phyloP scores from a whole-genome alignment of 305 asterid species.

The Ilex paraguariensis region DNA sequence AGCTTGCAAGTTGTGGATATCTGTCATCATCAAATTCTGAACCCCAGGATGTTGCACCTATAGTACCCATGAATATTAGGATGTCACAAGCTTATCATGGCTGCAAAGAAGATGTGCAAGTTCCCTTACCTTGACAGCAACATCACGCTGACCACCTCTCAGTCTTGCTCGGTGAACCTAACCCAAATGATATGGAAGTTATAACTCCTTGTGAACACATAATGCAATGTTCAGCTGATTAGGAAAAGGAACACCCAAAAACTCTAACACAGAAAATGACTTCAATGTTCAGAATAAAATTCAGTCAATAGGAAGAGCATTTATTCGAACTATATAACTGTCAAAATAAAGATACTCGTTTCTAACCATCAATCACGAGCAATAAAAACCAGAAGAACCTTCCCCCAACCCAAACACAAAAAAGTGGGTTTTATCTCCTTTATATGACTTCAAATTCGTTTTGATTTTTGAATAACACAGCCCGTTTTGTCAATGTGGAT shows the following conservation, averaged over 20 bases:
- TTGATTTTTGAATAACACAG: no score
- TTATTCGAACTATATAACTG: not conserved
- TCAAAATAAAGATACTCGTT: not conserved
- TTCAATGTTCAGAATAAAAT: no score
- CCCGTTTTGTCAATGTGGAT: no score
- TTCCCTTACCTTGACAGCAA: constrained; percentile 78
- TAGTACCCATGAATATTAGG: constrained; percentile 19
- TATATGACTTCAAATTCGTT: no score
- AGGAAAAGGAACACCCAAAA: not conserved
- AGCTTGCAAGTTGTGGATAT: constrained; percentile 90
- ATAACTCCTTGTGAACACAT: constrained; percentile 9
- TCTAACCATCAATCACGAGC: no score
- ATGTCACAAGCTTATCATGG: constrained; percentile 12
- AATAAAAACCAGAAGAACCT: no score
- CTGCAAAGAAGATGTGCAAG: constrained; percentile 8
- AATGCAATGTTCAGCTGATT: not conserved
- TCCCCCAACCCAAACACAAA: no score
- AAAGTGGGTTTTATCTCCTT: no score
- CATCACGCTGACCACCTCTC: constrained; percentile 74
- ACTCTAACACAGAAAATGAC: no score
- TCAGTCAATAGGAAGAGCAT: not conserved
- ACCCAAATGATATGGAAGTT: constrained; percentile 9
- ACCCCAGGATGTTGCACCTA: constrained; percentile 97
- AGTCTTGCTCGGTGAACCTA: constrained; percentile 92
- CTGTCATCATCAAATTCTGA: constrained; percentile 95